A percentile compares a stretch with the other conserved stretches of the same genome.
Conservation (phyloP, 1,139 yeast genomes). For the Williopsis jadinii region DNA sequence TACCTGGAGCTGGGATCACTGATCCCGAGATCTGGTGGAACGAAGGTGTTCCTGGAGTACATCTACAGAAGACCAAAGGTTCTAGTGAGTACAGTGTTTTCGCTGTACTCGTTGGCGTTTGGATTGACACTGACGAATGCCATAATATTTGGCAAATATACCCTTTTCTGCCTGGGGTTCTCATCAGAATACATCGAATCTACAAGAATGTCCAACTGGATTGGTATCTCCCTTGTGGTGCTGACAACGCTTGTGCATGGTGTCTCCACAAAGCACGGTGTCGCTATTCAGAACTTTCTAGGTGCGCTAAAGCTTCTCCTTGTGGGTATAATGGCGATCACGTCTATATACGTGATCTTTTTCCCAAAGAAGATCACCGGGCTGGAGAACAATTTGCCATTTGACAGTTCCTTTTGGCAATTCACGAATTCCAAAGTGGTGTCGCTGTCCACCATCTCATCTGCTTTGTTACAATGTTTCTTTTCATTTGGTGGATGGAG, state of each 20-base stretch:
- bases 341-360: constrained; percentile 43
- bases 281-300: constrained; percentile 47
- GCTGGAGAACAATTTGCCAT: constrained; percentile 33
- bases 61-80: constrained; percentile 54
- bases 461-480: constrained; percentile 51
- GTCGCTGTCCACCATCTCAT: constrained; percentile 40
- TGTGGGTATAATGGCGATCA: constrained; percentile 39
- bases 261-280: constrained; percentile 44
- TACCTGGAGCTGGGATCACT: constrained; percentile 64
- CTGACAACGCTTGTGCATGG: constrained; percentile 45
- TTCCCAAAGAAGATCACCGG: constrained; percentile 37
- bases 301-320: constrained; percentile 47
- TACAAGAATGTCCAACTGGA: constrained; percentile 27
- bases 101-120: constrained; percentile 49
- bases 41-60: constrained; percentile 61
- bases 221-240: constrained; percentile 40
- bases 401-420: constrained; percentile 27
- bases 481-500: constrained; percentile 64
- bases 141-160: constrained; percentile 65
- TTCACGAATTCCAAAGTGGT: constrained; percentile 26
- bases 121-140: constrained; percentile 63
- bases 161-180: constrained; percentile 42
- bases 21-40: constrained; percentile 69
- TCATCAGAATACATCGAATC: constrained; percentile 30
- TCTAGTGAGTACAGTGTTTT: constrained; percentile 53